A percentile compares a stretch with the other conserved stretches of the same genome.
Conservation (phyloP, 345 rosid species). For the Abelmoschus esculentus region DNA sequence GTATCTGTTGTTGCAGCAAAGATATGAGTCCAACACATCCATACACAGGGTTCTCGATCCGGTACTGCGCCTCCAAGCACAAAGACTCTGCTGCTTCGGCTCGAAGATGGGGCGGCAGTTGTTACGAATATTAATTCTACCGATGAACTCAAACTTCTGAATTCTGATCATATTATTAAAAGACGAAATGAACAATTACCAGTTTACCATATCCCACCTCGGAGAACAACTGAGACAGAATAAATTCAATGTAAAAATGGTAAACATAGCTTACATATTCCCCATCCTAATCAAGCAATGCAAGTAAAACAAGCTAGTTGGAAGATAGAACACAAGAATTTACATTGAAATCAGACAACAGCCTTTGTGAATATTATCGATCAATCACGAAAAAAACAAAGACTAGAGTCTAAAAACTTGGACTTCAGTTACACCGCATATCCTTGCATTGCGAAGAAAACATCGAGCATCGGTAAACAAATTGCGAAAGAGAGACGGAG, state of each 20-base stretch:
- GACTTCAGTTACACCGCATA: slow-evolving; percentile 9
- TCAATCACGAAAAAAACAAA: slow-evolving; percentile 10
- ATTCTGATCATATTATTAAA: too few species aligned
- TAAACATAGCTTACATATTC: too few species aligned
- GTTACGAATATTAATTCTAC: too few species aligned
- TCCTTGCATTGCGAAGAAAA: slow-evolving; percentile 13
- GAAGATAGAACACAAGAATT: neutral
- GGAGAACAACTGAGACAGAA: too few species aligned
- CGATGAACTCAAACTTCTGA: too few species aligned
- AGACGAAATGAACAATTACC: too few species aligned
- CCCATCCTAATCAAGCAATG: neutral
- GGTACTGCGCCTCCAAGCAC: slow-evolving; percentile 46
- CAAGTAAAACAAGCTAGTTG: neutral
- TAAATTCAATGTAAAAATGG: too few species aligned
- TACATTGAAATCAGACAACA: slow-evolving; percentile 4
- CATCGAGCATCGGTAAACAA: slow-evolving; percentile 3
- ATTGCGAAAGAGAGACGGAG: neutral
- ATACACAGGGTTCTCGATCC: slow-evolving; percentile 48
- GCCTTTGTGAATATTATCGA: neutral
- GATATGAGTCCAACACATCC: slow-evolving; percentile 50
- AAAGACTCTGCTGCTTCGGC: slow-evolving; percentile 44
- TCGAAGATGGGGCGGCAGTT: slow-evolving; percentile 33
- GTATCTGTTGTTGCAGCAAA: slow-evolving; percentile 41
- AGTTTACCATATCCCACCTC: too few species aligned
- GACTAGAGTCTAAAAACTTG: neutral